Percentiles rank a stretch among this genome's conserved stretches.
Conservation (phyloP, 2,329 filamentous ascomycete genomes). For the Claviceps sp. region DNA sequence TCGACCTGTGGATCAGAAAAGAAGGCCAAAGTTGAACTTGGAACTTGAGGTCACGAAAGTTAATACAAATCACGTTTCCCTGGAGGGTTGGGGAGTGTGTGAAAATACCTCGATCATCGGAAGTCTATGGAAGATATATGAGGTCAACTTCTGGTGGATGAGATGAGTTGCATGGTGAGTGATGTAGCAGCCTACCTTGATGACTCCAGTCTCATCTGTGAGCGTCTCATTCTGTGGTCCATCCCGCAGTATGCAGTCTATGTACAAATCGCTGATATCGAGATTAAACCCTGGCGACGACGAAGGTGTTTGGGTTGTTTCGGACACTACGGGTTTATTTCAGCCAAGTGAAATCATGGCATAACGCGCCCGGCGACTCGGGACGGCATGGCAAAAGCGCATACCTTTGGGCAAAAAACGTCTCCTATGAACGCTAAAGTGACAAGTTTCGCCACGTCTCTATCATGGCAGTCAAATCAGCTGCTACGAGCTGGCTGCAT, state of each 20-base stretch:
- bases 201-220: slow-evolving; percentile 1
- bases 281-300: not conserved
- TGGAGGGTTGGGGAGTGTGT: not conserved
- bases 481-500: not conserved
- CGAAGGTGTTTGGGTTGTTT: not conserved
- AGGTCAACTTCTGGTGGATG: not conserved
- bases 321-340: not conserved
- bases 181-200: not conserved
- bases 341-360: not conserved
- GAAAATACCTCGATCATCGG: slow-evolving; percentile 3
- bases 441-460: slow-evolving; percentile 3
- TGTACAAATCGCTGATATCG: not conserved
- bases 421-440: slow-evolving; percentile 2
- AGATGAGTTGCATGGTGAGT: not conserved
- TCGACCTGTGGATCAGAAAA: slow-evolving; percentile 20
- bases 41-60: slow-evolving; percentile 1
- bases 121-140: not conserved
- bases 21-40: slow-evolving; percentile 17
- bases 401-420: slow-evolving; percentile 3
- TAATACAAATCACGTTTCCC: not conserved
- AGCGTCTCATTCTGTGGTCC: slow-evolving; percentile 1
- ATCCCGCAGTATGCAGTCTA: slow-evolving; percentile 2
- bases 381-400: not conserved
- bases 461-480: not conserved
- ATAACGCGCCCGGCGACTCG: not conserved